Evolutionary conservation across 179 eudicot species (phyloP).

Genomic region (Beta lomatogona): DNA sequence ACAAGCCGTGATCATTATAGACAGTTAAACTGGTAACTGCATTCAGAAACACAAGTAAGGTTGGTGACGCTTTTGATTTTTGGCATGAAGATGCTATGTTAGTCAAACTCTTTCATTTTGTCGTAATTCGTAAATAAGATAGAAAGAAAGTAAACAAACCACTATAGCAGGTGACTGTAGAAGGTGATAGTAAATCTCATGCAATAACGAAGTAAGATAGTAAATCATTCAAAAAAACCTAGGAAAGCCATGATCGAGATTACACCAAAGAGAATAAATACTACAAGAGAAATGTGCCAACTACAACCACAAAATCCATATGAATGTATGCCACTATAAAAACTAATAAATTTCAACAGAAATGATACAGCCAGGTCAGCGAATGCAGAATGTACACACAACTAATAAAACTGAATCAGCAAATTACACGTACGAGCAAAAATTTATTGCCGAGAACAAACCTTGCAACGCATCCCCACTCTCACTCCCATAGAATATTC

Average conservation of each 20-base stretch:
- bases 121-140: too few relatives aligned
- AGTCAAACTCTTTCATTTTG: too few relatives aligned
- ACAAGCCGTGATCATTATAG: not conserved
- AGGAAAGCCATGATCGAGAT: not conserved
- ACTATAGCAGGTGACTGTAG: not conserved
- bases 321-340: not conserved
- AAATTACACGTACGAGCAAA: not conserved
- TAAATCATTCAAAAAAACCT: not conserved
- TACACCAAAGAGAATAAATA: not conserved
- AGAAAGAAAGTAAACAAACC: too few relatives aligned
- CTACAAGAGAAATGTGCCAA: not conserved
- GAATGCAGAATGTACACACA: not conserved
- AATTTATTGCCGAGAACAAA: constrained; percentile 29
- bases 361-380: not conserved
- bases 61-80: not conserved
- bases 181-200: not conserved
- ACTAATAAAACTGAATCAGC: not conserved
- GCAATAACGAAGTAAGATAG: not conserved
- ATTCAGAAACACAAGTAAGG: not conserved
- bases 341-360: not conserved
- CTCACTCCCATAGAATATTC: constrained; percentile 84
- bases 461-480: constrained; percentile 93
- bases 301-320: not conserved
- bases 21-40: too few relatives aligned
- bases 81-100: not conserved